Percentiles rank a stretch among this genome's conserved stretches.
These are phyloP conservation scores for Silene vulgaris DNA, from an alignment of 179 eudicot genomes.

Conservation along the genomic window DNA sequence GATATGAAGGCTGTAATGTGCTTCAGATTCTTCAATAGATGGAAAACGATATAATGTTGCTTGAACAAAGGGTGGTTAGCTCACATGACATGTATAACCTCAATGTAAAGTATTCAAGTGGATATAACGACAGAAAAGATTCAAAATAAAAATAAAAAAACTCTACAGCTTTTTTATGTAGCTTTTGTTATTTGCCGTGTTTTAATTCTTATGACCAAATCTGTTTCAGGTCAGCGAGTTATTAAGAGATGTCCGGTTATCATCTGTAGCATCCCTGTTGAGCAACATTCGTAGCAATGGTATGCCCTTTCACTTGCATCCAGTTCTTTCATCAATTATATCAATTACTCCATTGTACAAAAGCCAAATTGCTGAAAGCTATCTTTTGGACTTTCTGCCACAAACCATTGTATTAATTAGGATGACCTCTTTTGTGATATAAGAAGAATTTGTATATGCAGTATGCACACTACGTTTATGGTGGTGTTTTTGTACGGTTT, in stretches of 20 bases:
- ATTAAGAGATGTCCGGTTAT: slow-evolving; percentile 46
- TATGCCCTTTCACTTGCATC: slow-evolving; percentile 22
- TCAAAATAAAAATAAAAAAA: not conserved
- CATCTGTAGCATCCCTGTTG: slow-evolving; percentile 52
- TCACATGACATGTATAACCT: slow-evolving; percentile 3
- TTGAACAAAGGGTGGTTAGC: not conserved
- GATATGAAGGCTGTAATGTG: not conserved
- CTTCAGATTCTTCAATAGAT: not conserved
- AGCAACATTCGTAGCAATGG: slow-evolving; percentile 68
- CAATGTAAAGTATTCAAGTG: not conserved
- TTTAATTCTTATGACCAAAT: not conserved
- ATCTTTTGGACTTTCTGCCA: not conserved
- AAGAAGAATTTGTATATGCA: not conserved
- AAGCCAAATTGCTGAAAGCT: not conserved
- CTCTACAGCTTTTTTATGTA: not conserved
- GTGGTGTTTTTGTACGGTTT: not conserved
- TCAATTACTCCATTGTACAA: not conserved
- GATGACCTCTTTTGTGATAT: not conserved
- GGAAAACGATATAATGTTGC: not conserved
- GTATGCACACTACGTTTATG: not conserved
- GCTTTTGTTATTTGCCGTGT: not conserved
- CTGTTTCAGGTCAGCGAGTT: slow-evolving; percentile 51
- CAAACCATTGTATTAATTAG: not conserved
- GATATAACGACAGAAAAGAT: not conserved
- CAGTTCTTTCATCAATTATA: not conserved